A percentile compares a stretch with the other conserved stretches of the same genome.
Evolutionary conservation across 768 basidiomycete species (phyloP).

Genomic region (Naganishia antarctica): DNA sequence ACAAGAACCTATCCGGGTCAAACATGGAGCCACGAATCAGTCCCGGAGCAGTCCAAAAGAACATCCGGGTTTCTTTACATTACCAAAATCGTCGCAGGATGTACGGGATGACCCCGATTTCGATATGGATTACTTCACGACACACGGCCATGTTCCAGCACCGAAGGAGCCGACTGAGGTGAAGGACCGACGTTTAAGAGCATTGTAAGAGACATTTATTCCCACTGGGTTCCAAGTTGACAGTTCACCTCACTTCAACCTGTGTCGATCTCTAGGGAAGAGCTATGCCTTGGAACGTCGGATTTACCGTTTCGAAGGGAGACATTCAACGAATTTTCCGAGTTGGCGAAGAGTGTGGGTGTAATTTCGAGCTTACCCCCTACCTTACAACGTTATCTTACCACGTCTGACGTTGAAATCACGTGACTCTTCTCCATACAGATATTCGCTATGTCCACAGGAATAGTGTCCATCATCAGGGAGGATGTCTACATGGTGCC

Average conservation of each 20-base stretch:
- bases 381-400: no score
- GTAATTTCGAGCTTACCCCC: not conserved
- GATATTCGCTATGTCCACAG: conserved; percentile 5
- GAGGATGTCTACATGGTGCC: conserved; percentile 15
- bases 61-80: not conserved
- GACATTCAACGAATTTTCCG: not conserved
- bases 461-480: conserved; percentile 18
- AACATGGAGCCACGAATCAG: not conserved
- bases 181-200: not conserved
- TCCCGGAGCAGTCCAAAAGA: not conserved
- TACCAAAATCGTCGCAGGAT: no score
- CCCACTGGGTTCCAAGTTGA: not conserved
- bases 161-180: not conserved
- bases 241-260: no score
- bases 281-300: not conserved
- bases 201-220: not conserved
- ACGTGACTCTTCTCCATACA: no score
- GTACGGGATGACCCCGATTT: not conserved
- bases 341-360: conserved; percentile 8
- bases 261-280: not conserved
- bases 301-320: conserved; percentile 3
- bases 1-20: not conserved
- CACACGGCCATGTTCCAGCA: not conserved
- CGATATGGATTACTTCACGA: not conserved
- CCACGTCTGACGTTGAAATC: no score